Percentiles rank a stretch among this genome's conserved stretches.
phyloP scores from a whole-genome alignment of 2,329 filamentous ascomycete species.

The Ascosphaera apis region DNA sequence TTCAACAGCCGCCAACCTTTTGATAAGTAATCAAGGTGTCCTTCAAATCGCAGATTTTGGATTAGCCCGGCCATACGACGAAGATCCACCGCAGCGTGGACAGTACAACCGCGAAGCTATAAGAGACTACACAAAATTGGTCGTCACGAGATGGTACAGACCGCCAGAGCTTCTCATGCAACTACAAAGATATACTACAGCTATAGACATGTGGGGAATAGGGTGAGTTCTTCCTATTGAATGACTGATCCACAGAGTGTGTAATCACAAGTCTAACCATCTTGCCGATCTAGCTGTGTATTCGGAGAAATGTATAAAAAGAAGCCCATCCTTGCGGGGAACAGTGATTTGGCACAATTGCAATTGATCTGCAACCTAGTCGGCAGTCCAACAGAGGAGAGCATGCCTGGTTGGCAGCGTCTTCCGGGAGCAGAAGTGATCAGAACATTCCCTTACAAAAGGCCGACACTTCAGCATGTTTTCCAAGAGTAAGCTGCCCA shows the following conservation, averaged over 20 bases:
- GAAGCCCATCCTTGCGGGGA: slow-evolving; percentile 77
- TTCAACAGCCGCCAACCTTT: slow-evolving; percentile 54
- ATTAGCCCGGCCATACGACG: slow-evolving; percentile 79
- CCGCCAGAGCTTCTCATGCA: slow-evolving; percentile 81
- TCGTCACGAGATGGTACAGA: slow-evolving; percentile 92
- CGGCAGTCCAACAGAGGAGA: slow-evolving; percentile 70
- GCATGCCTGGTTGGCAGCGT: slow-evolving; percentile 73
- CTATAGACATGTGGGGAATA: slow-evolving; percentile 96
- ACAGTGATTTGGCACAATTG: slow-evolving; percentile 71
- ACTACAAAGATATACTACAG: slow-evolving; percentile 78
- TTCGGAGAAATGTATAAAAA: slow-evolving; percentile 95
- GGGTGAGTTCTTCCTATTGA: slow-evolving; percentile 34
- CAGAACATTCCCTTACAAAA: slow-evolving; percentile 35
- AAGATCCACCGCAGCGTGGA: slow-evolving; percentile 51
- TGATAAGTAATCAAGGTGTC: slow-evolving; percentile 85
- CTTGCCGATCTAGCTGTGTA: slow-evolving; percentile 42
- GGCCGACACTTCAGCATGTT: slow-evolving; percentile 43
- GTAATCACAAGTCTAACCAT: not conserved
- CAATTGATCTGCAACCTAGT: slow-evolving; percentile 87
- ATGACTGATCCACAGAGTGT: no score
- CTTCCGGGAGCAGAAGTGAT: slow-evolving; percentile 63
- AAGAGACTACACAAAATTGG: slow-evolving; percentile 84
- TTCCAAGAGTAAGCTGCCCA: slow-evolving; percentile 44
- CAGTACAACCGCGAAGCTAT: slow-evolving; percentile 62
- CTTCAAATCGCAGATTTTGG: slow-evolving; percentile 96